Evolutionary conservation across 768 basidiomycete genomes (phyloP), one percentile per base, ranked within the genome.

Genomic region (Strobilomyces dryophilus): DNA sequence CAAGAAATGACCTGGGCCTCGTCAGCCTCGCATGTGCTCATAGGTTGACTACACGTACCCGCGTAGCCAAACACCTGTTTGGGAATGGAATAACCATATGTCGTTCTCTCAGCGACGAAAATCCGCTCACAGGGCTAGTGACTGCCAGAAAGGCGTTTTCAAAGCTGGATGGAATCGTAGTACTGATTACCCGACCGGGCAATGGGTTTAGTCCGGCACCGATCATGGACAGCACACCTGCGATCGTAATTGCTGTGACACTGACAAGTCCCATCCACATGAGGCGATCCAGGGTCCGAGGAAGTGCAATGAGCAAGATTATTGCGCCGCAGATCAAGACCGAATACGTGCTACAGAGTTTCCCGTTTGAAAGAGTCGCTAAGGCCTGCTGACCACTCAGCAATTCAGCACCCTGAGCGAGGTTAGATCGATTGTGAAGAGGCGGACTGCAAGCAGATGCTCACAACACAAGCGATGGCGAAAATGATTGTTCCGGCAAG

Each of bases 1-100:
- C 78, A 80, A 77, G 64, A 82, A 81, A 58, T 81, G 79, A 1
- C 79, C 78, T 78, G 54, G 18, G 29, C 17, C 17, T 29, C 5
- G 15, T 55, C 18, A 55, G n/a, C 29, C 18, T 34, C 15, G 21
- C n/a, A n/a, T n/a, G 26, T 36, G 17, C 21, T 8, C 34, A 27
- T 3, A 21, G 3, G 29, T 31, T 37, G 35, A 56, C 1, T n/a
- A 37, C 32, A 57, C 55, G 24, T 31, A 57, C 54, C 55, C 24
- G 45, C 55, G 36, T 50, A 44, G 12, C 44, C 54, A 37, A 36
- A 55, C 40, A 48, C 35, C 45, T 55, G 18, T 27, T 34, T 27
- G 15, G 11, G 18, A 26, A 27, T 5, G 18, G 14, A 31, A 49
- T 18, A 10, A 27, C 17, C 15, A 18, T 29, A 6, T 29, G 29